Base-by-base conservation (phyloP, 2,329 filamentous ascomycete genomes). In the Emergomyces pasteurianus region DNA sequence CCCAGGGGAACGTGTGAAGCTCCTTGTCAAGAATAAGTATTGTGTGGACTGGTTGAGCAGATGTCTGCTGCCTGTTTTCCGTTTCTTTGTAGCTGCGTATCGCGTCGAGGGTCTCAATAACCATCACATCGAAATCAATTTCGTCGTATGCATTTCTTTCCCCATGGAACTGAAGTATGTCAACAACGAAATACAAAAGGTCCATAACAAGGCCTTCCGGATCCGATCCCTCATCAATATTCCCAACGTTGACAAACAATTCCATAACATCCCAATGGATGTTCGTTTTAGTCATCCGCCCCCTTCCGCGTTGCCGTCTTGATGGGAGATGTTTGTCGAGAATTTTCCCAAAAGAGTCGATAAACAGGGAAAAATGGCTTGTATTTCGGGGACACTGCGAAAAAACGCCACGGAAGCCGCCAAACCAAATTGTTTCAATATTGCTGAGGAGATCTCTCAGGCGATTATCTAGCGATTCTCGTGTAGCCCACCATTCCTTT, bases 131-230 rank as follows among this genome's bases (percentile, higher is more conserved):
- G 70, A 97, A 95, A 73, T 97, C 92, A 64, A 99, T 89, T 75
- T 99, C 94, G 67, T 99, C 94, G 74, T 96, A 96, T 0, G 95
- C 94, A 70, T 97, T 99, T 55, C 86, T 84, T 75, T 99, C 95
- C 18, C 94, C 94, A 67, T 96, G 90, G 73, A 99, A 97, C 71
- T 97, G 94, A 2, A 99, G 80, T 58, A 97, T 92, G 68, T 99
- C 94, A 6, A 99, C 87, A 0, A 97, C 89, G 71, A 97, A 97
- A 75, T 96, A 97, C 3, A 99, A 82, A 34, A 99, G 78, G 71
- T 99, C 94, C 66, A 87, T 90, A n/a, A 99, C 77, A 0, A 87
- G 85, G 68, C 97, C 92, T 64, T 97, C 92, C 26, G 95, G 81
- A 64, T 96, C 90, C 61, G 86, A 83, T 1, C 86, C 82, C 8